A percentile compares a stretch with the other conserved stretches of the same genome.
Conservation (phyloP, 1,139 yeast species). For the Debaryomyces nepalensis region DNA sequence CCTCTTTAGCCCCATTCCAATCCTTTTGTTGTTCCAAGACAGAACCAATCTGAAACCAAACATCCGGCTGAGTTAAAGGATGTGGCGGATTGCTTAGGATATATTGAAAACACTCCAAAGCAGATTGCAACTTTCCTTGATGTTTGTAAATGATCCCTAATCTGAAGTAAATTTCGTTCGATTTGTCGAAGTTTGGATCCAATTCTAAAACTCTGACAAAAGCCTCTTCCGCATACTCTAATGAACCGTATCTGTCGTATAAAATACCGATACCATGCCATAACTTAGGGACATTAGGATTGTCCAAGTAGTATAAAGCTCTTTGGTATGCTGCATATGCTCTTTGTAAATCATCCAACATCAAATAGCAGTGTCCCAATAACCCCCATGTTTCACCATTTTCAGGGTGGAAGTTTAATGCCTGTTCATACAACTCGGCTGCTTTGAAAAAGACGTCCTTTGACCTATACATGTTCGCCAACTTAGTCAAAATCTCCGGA, state of each 20-base stretch:
- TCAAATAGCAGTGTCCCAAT: conserved; percentile 92
- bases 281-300: conserved; percentile 93
- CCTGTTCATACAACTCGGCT: conserved; percentile 89
- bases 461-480: conserved; percentile 87
- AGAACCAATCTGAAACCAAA: conserved; percentile 97
- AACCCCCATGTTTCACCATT: conserved; percentile 98
- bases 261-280: conserved; percentile 99
- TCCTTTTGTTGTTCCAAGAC: conserved; percentile 94
- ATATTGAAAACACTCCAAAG: conserved; percentile 92
- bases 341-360: conserved; percentile 94
- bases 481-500: conserved; percentile 79
- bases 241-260: conserved; percentile 92
- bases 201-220: conserved; percentile 93
- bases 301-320: conserved; percentile 86
- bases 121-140: conserved; percentile 84
- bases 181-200: conserved; percentile 95
- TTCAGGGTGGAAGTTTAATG: conserved; percentile 78
- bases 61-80: conserved; percentile 94
- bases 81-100: conserved; percentile 90
- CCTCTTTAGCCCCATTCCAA: conserved; percentile 89
- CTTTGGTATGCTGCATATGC: conserved; percentile 97
- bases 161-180: conserved; percentile 93
- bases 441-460: conserved; percentile 92
- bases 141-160: conserved; percentile 97
- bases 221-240: conserved; percentile 98